These are phyloP conservation scores for Blastocystis sp. DNA, from an alignment of 352 stramenopile species.

Conservation along the genomic window DNA sequence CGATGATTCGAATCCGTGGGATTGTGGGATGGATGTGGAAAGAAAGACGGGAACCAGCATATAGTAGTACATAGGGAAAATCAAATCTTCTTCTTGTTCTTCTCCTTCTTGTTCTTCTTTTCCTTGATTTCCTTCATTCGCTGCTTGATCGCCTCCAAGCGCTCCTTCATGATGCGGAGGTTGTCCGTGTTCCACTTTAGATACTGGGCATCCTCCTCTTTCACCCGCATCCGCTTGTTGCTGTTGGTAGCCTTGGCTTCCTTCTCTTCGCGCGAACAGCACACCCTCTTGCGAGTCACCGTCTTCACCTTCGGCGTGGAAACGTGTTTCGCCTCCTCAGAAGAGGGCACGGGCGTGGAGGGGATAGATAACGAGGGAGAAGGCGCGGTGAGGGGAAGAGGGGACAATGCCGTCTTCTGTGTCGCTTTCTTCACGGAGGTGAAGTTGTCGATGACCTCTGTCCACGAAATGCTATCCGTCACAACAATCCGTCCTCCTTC, in stretches of 20 bases:
- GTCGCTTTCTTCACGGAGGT: not conserved
- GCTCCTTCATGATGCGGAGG: conserved; percentile 1
- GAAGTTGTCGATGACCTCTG: conserved; percentile 23
- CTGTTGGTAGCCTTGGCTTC: not conserved
- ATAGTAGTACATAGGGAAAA: not conserved
- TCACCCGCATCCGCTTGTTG: not conserved
- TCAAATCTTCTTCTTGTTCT: conserved; percentile 39
- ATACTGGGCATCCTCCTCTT: not conserved
- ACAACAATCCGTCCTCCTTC: not conserved
- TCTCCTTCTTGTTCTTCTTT: conserved; percentile 55
- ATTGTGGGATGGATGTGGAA: no score
- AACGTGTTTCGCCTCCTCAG: not conserved
- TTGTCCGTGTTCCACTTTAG: conserved; percentile 9
- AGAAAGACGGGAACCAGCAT: not conserved
- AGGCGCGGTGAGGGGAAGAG: not conserved
- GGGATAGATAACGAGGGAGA: not conserved
- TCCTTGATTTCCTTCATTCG: conserved; percentile 46
- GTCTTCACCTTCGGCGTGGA: not conserved
- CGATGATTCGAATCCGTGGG: no score
- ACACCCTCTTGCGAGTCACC: not conserved
- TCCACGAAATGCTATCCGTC: conserved; percentile 2
- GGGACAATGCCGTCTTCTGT: not conserved
- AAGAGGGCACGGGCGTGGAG: not conserved
- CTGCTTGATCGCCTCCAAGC: conserved; percentile 18
- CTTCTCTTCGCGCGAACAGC: not conserved